Evolutionary conservation across 768 basidiomycete genomes (phyloP).

Genomic region (Naganishia kalamii): DNA sequence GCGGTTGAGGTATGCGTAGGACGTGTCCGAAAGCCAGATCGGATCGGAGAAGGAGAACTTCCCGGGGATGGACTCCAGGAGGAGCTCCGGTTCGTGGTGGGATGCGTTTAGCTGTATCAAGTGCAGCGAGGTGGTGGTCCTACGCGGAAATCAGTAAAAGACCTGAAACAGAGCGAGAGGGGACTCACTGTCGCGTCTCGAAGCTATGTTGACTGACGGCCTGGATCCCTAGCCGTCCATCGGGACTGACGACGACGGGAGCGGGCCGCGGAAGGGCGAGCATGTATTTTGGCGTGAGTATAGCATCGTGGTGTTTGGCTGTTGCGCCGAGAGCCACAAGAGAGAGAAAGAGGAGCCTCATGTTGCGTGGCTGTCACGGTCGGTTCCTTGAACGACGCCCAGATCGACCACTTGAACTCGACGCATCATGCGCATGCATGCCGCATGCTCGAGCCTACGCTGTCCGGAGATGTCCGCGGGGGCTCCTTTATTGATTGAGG

Average conservation of each 20-base stretch:
- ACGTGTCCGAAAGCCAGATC: conserved; percentile 19
- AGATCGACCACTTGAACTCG: too few species aligned
- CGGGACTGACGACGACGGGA: conserved; percentile 8
- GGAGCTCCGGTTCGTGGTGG: conserved; percentile 18
- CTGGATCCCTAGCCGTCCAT: conserved; percentile 6
- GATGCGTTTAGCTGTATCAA: conserved; percentile 24
- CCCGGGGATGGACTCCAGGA: not conserved
- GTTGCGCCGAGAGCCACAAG: too few species aligned
- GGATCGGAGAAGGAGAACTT: conserved; percentile 16
- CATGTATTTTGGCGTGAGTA: conserved; percentile 38
- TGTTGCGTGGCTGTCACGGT: too few species aligned
- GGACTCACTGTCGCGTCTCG: conserved; percentile 10
- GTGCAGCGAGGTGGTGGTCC: too few species aligned
- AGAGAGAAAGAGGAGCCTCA: too few species aligned
- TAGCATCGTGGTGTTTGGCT: conserved; percentile 10
- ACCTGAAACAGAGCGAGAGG: too few species aligned
- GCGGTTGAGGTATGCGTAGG: conserved; percentile 20
- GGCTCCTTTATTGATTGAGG: too few species aligned
- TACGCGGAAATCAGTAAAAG: too few species aligned
- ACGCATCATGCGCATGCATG: too few species aligned
- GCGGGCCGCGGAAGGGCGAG: conserved; percentile 27
- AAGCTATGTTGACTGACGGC: conserved; percentile 19
- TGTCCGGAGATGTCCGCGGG: too few species aligned
- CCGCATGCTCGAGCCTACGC: too few species aligned
- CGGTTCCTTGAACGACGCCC: too few species aligned